Base-by-base conservation (phyloP, 768 basidiomycete genomes). In the Gautieria morchelliformis region DNA sequence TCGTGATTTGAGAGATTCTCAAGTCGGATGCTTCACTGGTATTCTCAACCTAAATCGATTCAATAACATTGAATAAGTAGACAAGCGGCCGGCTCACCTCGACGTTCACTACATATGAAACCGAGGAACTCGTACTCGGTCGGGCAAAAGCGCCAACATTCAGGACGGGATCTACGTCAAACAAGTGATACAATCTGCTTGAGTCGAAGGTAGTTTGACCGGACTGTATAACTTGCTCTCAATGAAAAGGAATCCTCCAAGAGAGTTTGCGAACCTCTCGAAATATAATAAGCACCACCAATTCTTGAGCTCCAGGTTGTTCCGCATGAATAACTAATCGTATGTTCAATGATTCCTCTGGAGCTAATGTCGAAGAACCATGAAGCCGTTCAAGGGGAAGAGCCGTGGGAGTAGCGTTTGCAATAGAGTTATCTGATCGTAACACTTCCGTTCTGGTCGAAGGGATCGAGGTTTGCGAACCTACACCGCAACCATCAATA, bases 211-310 rank as follows among this genome's bases (percentile, higher is more conserved):
- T 63, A 8, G 71, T 65, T 5, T 74, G 70, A 27, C 74, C 72
- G 40, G 68, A 64, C 85, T 89, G 52, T 37, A 35, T 37, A 30
- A 35, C 32, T n/a, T 20, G 55, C 5, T 45, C 6, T 40, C 14
- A 30, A 56, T 45, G 17, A 52, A 52, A 40, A 32, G 14, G 4
- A 19, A 22, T 8, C 32, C 33, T 17, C 40, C 8, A 39, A 52
- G 32, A 15, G 0, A 40, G 33, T 24, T 15, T 27, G n/a, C 45
- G 17, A 27, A 82, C 84, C 70, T 83, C 78, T 62, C 85, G 78
- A 70, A 82, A 89, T 0, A 82, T 75, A 66, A 92, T 79, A 14
- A 93, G 68, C 8, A 89, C 62, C 53, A 72, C 75, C 11, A 92
- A 70, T 47, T 82, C 77, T 39, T 77, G 74, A 35, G 24, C 5